Conservation (phyloP, 169 alveolate species). For the Plasmodium knowlesi region DNA sequence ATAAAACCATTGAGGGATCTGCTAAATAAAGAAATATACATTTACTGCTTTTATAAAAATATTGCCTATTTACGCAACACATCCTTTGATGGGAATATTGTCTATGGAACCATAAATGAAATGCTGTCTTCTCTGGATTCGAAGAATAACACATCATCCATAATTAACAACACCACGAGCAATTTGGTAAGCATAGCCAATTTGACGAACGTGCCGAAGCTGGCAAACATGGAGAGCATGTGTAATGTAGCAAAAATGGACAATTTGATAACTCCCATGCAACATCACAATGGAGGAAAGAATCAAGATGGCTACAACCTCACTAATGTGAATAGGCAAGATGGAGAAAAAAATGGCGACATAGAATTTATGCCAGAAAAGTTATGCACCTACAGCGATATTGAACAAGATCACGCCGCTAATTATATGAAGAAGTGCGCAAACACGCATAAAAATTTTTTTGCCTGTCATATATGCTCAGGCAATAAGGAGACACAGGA, state of each 20-base stretch:
- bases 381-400: background rate
- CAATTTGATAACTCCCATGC: background rate
- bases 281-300: background rate
- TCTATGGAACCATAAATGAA: conserved; percentile 36
- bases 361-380: background rate
- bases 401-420: background rate
- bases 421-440: background rate
- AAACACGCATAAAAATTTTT: background rate
- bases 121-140: conserved; percentile 32
- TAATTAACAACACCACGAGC: conserved; percentile 25
- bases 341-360: background rate
- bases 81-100: conserved; percentile 13
- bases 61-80: conserved; percentile 24
- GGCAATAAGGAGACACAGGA: conserved; percentile 70
- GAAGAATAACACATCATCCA: conserved; percentile 35
- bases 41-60: conserved; percentile 59
- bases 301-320: background rate
- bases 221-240: background rate
- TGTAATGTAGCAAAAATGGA: no score
- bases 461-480: conserved; percentile 27
- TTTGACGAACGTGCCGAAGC: background rate
- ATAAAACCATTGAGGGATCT: conserved; percentile 63
- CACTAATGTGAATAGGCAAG: background rate
- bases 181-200: conserved; percentile 19
- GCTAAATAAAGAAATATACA: conserved; percentile 65